A percentile compares a stretch with the other conserved stretches of the same genome.
phyloP scores from a whole-genome alignment of 495 filamentous ascomycete species.

The Trichoderma virens region DNA sequence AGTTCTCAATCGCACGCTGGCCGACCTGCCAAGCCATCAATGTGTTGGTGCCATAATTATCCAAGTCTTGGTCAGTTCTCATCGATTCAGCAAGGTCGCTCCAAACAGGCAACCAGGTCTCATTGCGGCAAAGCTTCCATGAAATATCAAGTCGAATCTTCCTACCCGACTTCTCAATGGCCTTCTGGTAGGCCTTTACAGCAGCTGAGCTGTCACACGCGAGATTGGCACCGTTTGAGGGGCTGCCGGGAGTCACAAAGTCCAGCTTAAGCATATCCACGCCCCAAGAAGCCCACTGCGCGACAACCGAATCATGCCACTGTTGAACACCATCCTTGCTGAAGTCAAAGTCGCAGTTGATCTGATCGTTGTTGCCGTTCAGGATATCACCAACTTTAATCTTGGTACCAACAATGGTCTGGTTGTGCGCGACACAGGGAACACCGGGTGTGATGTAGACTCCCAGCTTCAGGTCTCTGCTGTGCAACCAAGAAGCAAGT shows the following conservation, averaged over 20 bases:
- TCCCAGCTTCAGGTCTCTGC: constrained; percentile 20
- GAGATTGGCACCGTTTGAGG: constrained; percentile 19
- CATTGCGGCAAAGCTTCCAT: constrained; percentile 25
- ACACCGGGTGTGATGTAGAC: constrained; percentile 25
- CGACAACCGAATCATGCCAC: constrained; percentile 26
- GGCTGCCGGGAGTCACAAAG: constrained; percentile 23
- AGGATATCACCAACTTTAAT: constrained; percentile 21
- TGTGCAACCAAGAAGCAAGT: constrained; percentile 19
- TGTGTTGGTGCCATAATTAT: constrained; percentile 19
- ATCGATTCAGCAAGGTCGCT: constrained; percentile 21
- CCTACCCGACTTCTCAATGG: constrained; percentile 20
- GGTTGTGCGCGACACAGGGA: constrained; percentile 17
- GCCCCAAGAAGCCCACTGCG: constrained; percentile 21
- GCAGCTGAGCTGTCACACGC: constrained; percentile 17
- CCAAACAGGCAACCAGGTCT: constrained; percentile 20
- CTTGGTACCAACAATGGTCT: constrained; percentile 21
- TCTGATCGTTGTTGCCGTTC: constrained; percentile 19
- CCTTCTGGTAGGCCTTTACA: constrained; percentile 21
- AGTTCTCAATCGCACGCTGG: constrained; percentile 26
- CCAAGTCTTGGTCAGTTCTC: constrained; percentile 24
- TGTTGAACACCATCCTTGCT: constrained; percentile 20
- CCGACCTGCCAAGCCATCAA: constrained; percentile 21
- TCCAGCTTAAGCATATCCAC: constrained; percentile 26
- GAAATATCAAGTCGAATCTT: constrained; percentile 25
- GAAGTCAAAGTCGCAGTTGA: constrained; percentile 24